Conservation (phyloP, 148 eudicot genomes). For the Talinum fruticosum region DNA sequence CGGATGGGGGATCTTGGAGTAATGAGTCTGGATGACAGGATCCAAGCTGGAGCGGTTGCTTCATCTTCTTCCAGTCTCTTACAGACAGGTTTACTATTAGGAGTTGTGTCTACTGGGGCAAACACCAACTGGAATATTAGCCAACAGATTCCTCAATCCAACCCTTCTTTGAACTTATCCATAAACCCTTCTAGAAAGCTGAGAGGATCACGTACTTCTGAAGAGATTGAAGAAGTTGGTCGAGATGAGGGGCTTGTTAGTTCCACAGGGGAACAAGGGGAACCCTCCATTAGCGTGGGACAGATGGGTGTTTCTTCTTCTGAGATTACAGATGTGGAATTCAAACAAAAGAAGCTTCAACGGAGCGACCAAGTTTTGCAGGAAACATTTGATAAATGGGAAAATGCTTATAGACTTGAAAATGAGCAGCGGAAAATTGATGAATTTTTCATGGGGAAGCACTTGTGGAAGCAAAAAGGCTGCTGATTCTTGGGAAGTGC, state of each 20-base stretch:
- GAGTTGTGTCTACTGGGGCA: constrained; percentile 30
- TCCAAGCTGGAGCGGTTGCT: constrained; percentile 17
- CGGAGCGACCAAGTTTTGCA: constrained; percentile 50
- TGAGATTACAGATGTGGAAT: constrained; percentile 33
- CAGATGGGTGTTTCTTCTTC: constrained; percentile 23
- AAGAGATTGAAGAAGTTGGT: constrained; percentile 34
- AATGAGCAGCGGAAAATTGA: constrained; percentile 69
- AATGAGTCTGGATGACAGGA: constrained; percentile 30
- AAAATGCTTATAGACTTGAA: constrained; percentile 71
- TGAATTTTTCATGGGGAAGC: constrained; percentile 92
- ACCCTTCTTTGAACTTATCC: constrained; percentile 27
- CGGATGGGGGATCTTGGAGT: constrained; percentile 28
- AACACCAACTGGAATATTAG: constrained; percentile 21
- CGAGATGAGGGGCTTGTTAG: constrained; percentile 35
- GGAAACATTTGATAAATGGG: constrained; percentile 81
- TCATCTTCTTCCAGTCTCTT: constrained; percentile 34
- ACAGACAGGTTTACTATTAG: constrained; percentile 30
- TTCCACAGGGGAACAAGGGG: constrained; percentile 31
- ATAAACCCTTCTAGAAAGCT: constrained; percentile 30
- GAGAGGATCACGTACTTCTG: constrained; percentile 38
- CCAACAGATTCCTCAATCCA: neutral
- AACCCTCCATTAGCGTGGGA: constrained; percentile 26
- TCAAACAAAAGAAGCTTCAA: constrained; percentile 49
- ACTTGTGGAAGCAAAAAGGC: constrained; percentile 79
- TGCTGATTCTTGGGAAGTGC: constrained; percentile 96